Percentiles rank a stretch among this genome's conserved stretches.
Evolutionary conservation across 345 rosid genomes (phyloP).

Genomic region (Salix suchowensis): DNA sequence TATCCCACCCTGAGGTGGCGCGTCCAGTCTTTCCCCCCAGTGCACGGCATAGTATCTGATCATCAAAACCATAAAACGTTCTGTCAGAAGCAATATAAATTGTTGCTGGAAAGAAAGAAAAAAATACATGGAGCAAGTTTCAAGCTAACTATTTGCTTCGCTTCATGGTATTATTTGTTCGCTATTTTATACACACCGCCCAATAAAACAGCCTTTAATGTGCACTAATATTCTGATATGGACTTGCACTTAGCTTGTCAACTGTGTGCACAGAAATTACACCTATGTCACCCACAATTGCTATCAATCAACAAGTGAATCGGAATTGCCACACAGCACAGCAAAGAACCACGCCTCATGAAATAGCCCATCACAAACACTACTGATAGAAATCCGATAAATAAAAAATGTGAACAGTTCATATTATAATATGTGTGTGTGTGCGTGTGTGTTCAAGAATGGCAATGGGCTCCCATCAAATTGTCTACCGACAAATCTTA

Average conservation of each 20-base stretch:
- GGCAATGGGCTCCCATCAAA: not conserved
- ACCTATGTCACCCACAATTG: not conserved
- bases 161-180: not conserved
- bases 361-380: too few relatives aligned
- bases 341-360: not conserved
- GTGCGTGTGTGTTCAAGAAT: not conserved
- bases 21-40: conserved; percentile 54
- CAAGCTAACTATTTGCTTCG: not conserved
- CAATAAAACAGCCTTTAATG: too few relatives aligned
- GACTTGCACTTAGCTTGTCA: not conserved
- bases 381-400: not conserved
- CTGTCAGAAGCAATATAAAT: not conserved
- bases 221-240: not conserved
- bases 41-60: conserved; percentile 55
- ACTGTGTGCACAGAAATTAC: not conserved
- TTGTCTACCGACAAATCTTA: conserved; percentile 8
- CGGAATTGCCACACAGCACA: not conserved
- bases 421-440: not conserved
- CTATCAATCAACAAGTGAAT: not conserved
- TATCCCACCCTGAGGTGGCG: conserved; percentile 57
- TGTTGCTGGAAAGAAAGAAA: too few relatives aligned
- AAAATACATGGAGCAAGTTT: too few relatives aligned
- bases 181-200: too few relatives aligned
- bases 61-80: not conserved
- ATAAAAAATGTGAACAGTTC: not conserved